A percentile compares a stretch with the other conserved stretches of the same genome.
phyloP scores from a whole-genome alignment of 1,139 yeast genomes.

The Kodamaea sp. region DNA sequence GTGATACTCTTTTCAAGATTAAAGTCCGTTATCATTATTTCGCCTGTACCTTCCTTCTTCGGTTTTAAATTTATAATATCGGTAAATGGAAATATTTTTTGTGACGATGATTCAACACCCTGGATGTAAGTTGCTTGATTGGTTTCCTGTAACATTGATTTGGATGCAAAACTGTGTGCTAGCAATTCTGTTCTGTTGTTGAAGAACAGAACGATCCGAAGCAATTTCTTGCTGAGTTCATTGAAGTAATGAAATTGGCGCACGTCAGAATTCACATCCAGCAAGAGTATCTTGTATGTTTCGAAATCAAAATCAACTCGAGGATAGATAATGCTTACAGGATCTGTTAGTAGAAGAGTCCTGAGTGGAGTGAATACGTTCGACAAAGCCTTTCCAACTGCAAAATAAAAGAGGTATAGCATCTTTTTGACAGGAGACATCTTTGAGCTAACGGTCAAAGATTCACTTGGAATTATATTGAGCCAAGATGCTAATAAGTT shows the following conservation, averaged over 20 bases:
- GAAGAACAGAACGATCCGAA: conserved; percentile 30
- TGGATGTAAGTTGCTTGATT: conserved; percentile 21
- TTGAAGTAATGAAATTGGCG: conserved; percentile 11
- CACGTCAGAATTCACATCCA: conserved; percentile 9
- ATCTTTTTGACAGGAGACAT: conserved; percentile 34
- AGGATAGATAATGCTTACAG: conserved; percentile 34
- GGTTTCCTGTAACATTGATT: conserved; percentile 17
- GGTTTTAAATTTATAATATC: conserved; percentile 29
- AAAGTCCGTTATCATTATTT: conserved; percentile 22
- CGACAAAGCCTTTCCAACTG: conserved; percentile 36
- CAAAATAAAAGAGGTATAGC: conserved; percentile 35
- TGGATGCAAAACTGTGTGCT: conserved; percentile 25
- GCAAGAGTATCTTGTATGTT: conserved; percentile 20
- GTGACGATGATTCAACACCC: conserved; percentile 9
- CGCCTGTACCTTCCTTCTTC: conserved; percentile 23
- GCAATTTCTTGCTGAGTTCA: conserved; percentile 21
- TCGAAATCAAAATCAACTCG: conserved; percentile 30
- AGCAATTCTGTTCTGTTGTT: conserved; percentile 29
- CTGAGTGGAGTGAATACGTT: conserved; percentile 38
- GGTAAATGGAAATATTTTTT: conserved; percentile 11
- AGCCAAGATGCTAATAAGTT: conserved; percentile 38
- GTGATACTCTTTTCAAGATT: conserved; percentile 17
- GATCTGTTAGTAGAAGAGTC: conserved; percentile 37
- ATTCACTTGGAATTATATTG: conserved; percentile 36
- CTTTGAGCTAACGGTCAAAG: conserved; percentile 29